Percentiles rank a stretch among this genome's conserved stretches.
Conservation (phyloP, 371 early-diverging fungal genomes). For the Apophysomyces trapeziformis region DNA sequence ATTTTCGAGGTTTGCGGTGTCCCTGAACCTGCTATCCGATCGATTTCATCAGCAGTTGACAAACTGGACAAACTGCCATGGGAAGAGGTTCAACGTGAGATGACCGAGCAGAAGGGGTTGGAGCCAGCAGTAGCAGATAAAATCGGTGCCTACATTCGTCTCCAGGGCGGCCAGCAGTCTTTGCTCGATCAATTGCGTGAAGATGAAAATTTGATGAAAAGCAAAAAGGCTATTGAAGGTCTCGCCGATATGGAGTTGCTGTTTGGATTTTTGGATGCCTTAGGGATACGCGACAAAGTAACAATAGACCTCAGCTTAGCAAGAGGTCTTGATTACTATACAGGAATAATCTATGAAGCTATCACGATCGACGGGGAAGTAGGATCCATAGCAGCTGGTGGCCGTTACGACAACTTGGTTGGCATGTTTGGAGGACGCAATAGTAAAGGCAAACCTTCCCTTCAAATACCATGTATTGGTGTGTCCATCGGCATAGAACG, state of each 20-base stretch:
- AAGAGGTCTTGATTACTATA: conserved; percentile 99
- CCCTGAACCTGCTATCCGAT: conserved; percentile 80
- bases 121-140: conserved; percentile 79
- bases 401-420: conserved; percentile 99
- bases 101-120: conserved; percentile 92
- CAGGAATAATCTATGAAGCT: conserved; percentile 99
- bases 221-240: conserved; percentile 80
- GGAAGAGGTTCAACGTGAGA: conserved; percentile 95
- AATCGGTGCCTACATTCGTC: conserved; percentile 89
- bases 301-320: conserved; percentile 97
- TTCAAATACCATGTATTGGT: conserved; percentile 97
- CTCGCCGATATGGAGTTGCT: conserved; percentile 89
- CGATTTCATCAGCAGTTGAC: conserved; percentile 98
- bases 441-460: conserved; percentile 68
- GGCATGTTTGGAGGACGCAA: conserved; percentile 86
- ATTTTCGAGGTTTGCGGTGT: conserved; percentile 98
- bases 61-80: conserved; percentile 97
- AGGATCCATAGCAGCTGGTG: conserved; percentile 99
- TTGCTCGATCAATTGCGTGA: conserved; percentile 71
- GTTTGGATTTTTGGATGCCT: conserved; percentile 87
- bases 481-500: conserved; percentile 98
- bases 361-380: conserved; percentile 87
- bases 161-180: conserved; percentile 59
- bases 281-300: conserved; percentile 75
- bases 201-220: conserved; percentile 68